Conservation (phyloP, 140 eudicot genomes). For the Ambrosia hybrid region DNA sequence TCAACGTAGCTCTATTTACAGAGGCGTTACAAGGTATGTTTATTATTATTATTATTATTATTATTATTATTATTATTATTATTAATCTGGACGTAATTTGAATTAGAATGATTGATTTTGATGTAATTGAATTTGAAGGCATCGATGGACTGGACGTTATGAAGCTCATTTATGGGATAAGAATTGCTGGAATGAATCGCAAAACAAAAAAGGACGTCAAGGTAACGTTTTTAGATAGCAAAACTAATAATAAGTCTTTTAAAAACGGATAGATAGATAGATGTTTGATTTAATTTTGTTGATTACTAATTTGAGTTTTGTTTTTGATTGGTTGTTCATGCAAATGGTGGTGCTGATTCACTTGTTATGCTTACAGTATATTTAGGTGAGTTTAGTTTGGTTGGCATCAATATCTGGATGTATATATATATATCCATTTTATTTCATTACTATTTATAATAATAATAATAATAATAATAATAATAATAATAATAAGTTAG, state of each 20-base stretch:
- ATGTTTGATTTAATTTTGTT: not conserved
- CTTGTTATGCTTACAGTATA: slow-evolving; percentile 50
- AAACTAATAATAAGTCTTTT: too few relatives aligned
- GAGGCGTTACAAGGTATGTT: slow-evolving; percentile 72
- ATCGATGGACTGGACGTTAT: slow-evolving; percentile 91
- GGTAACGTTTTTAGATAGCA: slow-evolving; percentile 34
- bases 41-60: not conserved
- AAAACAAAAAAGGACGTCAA: slow-evolving; percentile 91
- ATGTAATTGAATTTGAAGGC: slow-evolving; percentile 44
- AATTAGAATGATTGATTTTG: not conserved
- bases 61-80: too few relatives aligned
- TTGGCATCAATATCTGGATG: slow-evolving; percentile 5
- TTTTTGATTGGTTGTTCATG: slow-evolving; percentile 14
- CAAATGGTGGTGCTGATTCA: slow-evolving; percentile 40
- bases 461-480: too few relatives aligned
- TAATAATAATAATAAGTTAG: not conserved
- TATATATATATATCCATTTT: not conserved
- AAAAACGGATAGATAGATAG: too few relatives aligned
- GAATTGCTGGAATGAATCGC: slow-evolving; percentile 81
- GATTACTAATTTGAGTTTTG: not conserved
- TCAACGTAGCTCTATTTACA: slow-evolving; percentile 74
- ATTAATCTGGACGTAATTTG: not conserved
- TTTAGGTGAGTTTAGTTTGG: slow-evolving; percentile 52
- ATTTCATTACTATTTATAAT: slow-evolving; percentile 4
- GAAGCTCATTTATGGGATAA: slow-evolving; percentile 98